Base-by-base conservation (phyloP, 371 early-diverging fungal species). In the Mucor lusitanicus region DNA sequence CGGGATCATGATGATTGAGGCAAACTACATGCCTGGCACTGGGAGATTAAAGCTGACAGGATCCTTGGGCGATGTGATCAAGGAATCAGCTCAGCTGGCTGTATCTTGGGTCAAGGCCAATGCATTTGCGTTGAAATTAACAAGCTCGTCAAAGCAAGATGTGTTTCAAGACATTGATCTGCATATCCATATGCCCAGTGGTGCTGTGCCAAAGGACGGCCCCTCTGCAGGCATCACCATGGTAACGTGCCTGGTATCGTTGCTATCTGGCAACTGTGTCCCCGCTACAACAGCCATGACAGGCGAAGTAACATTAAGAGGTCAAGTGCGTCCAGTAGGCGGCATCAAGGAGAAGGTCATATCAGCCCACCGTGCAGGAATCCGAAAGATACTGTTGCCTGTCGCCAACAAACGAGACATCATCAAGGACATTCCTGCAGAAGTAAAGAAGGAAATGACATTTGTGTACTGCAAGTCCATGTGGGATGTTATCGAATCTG, bases 301-400 rank as follows among this genome's bases (percentile, higher is more conserved):
- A 8, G 96, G 96, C n/a, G 96, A 95, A 77, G 83, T 95, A 25
- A 92, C 94, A 0, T 80, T 95, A 8, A 85, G 92, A 2, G 96
- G 96, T 2, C 83, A 87, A 61, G 92, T 95, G 1, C 81, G 92
- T 25, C 92, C 94, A 11, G 93, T 95, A 7, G 96, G 96, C 1
- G 95, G 96, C 8, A 89, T 95, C 72, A 91, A 91, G 75, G 96
- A 95, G 75, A 95, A 95, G 73, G 87, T 93, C 13, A 81, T 92
- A 46, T 91, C 94, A 0, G 95, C 95, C 0, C 93, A 94, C 69
- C 87, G 93, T 8, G 90, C 90, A 6, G 92, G 92, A 12, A 80
- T 94, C 11, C 70, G 68, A 35, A 82, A 75, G 57, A 76, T 90
- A 27, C 73, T 90, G 17, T 59, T 90, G 63, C 88, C 90, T 13